These are phyloP conservation scores for Mycena chlorophos DNA, from an alignment of 768 basidiomycete genomes.

Conservation along the genomic window DNA sequence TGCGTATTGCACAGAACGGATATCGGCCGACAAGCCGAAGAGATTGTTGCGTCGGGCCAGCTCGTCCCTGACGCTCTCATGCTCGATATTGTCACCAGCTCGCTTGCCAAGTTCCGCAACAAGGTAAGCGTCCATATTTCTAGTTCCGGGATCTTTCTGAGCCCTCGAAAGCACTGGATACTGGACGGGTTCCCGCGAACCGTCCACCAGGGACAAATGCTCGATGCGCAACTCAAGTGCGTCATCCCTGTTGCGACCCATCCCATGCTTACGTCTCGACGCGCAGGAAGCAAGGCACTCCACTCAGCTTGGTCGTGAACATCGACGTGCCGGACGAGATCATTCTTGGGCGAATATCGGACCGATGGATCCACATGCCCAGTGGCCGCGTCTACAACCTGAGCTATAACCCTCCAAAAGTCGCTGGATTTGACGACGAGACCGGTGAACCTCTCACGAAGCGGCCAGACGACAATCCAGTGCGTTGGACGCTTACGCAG, in stretches of 20 bases:
- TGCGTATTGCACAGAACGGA: conserved; percentile 48
- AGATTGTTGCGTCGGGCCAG: conserved; percentile 75
- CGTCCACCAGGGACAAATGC: conserved; percentile 74
- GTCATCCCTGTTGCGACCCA: conserved; percentile 21
- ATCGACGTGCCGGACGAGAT: conserved; percentile 86
- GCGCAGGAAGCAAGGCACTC: conserved; percentile 57
- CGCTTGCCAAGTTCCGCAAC: conserved; percentile 64
- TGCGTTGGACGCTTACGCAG: conserved; percentile 41
- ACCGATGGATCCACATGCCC: conserved; percentile 85
- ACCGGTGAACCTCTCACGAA: conserved; percentile 89
- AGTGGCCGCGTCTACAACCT: conserved; percentile 91
- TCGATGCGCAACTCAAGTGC: conserved; percentile 75
- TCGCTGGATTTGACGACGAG: conserved; percentile 77
- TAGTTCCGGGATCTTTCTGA: neutral
- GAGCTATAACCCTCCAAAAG: conserved; percentile 82
- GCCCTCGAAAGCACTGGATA: conserved; percentile 75
- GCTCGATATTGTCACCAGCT: conserved; percentile 72
- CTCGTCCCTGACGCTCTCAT: conserved; percentile 80
- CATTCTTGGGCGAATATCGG: conserved; percentile 83
- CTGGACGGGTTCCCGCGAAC: conserved; percentile 93
- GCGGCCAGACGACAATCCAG: conserved; percentile 87
- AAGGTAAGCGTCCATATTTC: conserved; percentile 45
- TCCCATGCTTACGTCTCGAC: conserved; percentile 5
- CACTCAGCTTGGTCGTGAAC: conserved; percentile 81
- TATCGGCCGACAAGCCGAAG: conserved; percentile 72